These are phyloP conservation scores for Botrytis byssoidea DNA, from an alignment of 2,329 filamentous ascomycete genomes.

Conservation along the genomic window DNA sequence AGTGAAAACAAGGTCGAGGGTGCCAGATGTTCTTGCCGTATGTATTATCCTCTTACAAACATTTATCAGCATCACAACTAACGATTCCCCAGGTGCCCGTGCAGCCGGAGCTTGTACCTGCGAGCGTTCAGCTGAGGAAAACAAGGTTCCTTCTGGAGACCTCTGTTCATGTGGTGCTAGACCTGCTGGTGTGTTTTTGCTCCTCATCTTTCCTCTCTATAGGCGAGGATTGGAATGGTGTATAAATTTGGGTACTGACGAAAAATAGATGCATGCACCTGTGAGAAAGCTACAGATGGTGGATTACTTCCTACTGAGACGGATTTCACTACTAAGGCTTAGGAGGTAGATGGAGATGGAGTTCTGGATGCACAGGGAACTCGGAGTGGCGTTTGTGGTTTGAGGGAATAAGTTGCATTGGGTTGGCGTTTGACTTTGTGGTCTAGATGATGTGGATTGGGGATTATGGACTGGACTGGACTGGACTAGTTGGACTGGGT, in stretches of 20 bases:
- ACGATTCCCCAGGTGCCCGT: constrained; percentile 50
- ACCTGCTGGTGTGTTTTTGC: constrained; percentile 60
- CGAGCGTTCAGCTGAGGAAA: constrained; percentile 69
- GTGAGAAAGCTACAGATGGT: constrained; percentile 67
- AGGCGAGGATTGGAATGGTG: background rate
- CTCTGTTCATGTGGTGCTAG: constrained; percentile 78
- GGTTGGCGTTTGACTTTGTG: background rate
- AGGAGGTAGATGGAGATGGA: background rate
- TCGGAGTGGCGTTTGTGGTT: background rate
- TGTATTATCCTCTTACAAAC: constrained; percentile 31
- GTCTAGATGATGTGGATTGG: background rate
- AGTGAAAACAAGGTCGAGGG: constrained; percentile 73
- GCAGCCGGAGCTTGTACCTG: constrained; percentile 81
- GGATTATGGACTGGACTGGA: background rate
- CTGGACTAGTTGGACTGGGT: background rate
- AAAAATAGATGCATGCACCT: constrained; percentile 68
- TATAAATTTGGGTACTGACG: background rate
- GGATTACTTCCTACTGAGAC: constrained; percentile 68
- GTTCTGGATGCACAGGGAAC: background rate
- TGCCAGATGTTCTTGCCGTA: constrained; percentile 77
- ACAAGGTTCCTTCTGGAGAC: constrained; percentile 56
- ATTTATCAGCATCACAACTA: background rate
- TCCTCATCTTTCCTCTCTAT: background rate
- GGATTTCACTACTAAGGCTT: constrained; percentile 75
- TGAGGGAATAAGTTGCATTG: background rate